phyloP scores from a whole-genome alignment of 805 yeast species.

The Spathaspora sp. region DNA sequence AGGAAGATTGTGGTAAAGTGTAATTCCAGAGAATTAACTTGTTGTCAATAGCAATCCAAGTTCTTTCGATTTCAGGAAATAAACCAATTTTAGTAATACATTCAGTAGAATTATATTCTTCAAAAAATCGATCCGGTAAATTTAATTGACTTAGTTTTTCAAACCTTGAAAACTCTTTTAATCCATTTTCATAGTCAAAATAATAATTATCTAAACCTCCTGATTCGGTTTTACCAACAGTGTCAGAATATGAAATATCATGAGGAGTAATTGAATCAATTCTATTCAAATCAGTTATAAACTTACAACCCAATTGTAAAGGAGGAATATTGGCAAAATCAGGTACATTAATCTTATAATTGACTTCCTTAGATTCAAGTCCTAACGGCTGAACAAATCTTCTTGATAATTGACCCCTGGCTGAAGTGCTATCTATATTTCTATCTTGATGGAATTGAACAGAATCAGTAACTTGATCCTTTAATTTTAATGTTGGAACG shows the following conservation, averaged over 20 bases:
- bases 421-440: slow-evolving; percentile 14
- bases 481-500: slow-evolving; percentile 27
- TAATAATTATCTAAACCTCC: slow-evolving; percentile 60
- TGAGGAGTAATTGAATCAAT: slow-evolving; percentile 57
- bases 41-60: slow-evolving; percentile 84
- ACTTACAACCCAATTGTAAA: slow-evolving; percentile 58
- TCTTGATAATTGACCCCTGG: slow-evolving; percentile 22
- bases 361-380: slow-evolving; percentile 36
- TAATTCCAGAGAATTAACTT: slow-evolving; percentile 85
- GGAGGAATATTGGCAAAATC: slow-evolving; percentile 51
- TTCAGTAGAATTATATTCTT: slow-evolving; percentile 65
- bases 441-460: slow-evolving; percentile 29
- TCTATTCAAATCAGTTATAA: slow-evolving; percentile 54
- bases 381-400: slow-evolving; percentile 32
- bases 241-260: slow-evolving; percentile 52
- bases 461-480: slow-evolving; percentile 19
- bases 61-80: slow-evolving; percentile 72
- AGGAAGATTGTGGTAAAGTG: slow-evolving; percentile 48
- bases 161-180: slow-evolving; percentile 66
- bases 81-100: slow-evolving; percentile 76
- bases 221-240: slow-evolving; percentile 44
- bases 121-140: slow-evolving; percentile 78
- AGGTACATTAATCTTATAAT: slow-evolving; percentile 43
- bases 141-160: slow-evolving; percentile 64
- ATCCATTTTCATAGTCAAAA: slow-evolving; percentile 42